Evolutionary conservation across 441 rosid genomes (phyloP).

Genomic region (Adansonia gregorii): DNA sequence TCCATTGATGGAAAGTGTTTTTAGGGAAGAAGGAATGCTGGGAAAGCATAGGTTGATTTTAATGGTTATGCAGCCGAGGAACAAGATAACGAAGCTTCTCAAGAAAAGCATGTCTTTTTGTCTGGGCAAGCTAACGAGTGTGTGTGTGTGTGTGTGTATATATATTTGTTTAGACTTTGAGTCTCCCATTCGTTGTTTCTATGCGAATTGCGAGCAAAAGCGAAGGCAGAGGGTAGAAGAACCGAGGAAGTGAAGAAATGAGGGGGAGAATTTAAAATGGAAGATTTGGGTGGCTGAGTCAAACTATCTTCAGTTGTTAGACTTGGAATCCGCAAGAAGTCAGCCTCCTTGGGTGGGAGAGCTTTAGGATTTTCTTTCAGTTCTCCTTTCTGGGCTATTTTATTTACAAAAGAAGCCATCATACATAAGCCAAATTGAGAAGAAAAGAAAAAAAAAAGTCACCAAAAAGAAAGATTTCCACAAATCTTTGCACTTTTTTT

Average conservation of each 20-base stretch:
- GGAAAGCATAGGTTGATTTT: slow-evolving; percentile 64
- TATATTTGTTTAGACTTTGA: slow-evolving; percentile 14
- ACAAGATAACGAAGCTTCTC: slow-evolving; percentile 60
- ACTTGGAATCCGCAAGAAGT: slow-evolving; percentile 69
- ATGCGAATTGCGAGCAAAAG: slow-evolving; percentile 22
- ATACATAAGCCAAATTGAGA: slow-evolving; percentile 58
- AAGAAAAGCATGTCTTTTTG: slow-evolving; percentile 52
- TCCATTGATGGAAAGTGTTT: slow-evolving; percentile 64
- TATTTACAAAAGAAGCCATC: slow-evolving; percentile 55
- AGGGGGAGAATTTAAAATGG: slow-evolving; percentile 52
- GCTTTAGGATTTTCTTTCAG: slow-evolving; percentile 48
- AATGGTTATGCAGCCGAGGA: slow-evolving; percentile 67
- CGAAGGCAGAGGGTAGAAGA: slow-evolving; percentile 37
- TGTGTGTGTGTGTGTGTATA: slow-evolving; percentile 29
- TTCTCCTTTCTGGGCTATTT: slow-evolving; percentile 44
- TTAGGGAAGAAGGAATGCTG: slow-evolving; percentile 61
- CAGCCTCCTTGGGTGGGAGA: slow-evolving; percentile 62
- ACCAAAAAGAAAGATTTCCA: slow-evolving; percentile 71
- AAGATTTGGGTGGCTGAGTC: slow-evolving; percentile 56
- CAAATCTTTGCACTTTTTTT: slow-evolving; percentile 72
- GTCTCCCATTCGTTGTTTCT: slow-evolving; percentile 33
- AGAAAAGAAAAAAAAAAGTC: slow-evolving; percentile 39
- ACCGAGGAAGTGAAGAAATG: slow-evolving; percentile 43
- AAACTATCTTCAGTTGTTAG: slow-evolving; percentile 54
- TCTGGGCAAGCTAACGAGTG: slow-evolving; percentile 42